Evolutionary conservation across 1,284 basidiomycete genomes (phyloP), one percentile per base, ranked within the genome.

Genomic region (Anthracocystis walkeri): DNA sequence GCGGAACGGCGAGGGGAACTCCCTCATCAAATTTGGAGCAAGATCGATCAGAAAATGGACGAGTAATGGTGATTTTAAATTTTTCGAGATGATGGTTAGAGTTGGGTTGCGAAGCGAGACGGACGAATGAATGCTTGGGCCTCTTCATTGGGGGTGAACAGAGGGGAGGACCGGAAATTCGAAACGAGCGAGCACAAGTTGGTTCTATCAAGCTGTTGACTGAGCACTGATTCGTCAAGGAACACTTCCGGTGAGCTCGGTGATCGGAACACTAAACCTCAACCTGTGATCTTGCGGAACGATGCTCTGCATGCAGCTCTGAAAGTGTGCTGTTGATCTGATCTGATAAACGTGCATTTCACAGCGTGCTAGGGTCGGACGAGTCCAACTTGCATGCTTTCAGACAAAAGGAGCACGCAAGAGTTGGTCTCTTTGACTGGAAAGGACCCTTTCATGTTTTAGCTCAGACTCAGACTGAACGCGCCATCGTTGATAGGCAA

Each of bases 371-470:
- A 27, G 29, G 31, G 42, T 33, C 41, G 53, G 45, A 45, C 27
- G 49, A 62, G 49, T 49, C 45, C 35, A 55, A 55, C 45, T 55
- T 52, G 54, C 54, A 62, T 33, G 2, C 10, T 33, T 33, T 33
- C 35, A 16, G 35, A 12, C 10, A 14, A 38, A 12, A 16, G 3
- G 35, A 38, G 45, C 45, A 48, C 57, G 61, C 40, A 63, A 42
- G 20, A 3, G 33, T 51, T 12, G 35, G 14, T 18, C 27, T n/a
- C 18, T 18, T 27, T 7, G n/a, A 29, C 29, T n/a, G n/a, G n/a
- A 29, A 41, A 29, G 21, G 57, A 42, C 25, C 57, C 38, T 51
- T 38, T 18, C 7, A 33, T 29, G 20, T 14, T 38, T 46, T 21
- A 38, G 31, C 45, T 64, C 48, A 31, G 62, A 58, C 49, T 16